phyloP scores from a whole-genome alignment of 257 asterid genomes.

The Lycium barbarum region DNA sequence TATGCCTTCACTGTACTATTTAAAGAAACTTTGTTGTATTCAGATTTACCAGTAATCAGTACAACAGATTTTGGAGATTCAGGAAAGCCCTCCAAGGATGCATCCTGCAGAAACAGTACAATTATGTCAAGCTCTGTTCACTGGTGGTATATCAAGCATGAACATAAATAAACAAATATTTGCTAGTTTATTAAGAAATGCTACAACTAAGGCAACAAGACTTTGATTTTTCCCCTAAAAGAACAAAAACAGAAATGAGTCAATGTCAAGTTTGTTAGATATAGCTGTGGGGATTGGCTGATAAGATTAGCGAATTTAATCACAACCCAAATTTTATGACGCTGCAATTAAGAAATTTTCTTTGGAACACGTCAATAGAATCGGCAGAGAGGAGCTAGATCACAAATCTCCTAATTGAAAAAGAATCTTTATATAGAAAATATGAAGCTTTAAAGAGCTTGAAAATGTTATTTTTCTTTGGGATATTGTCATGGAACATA shows the following conservation, averaged over 20 bases:
- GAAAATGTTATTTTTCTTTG: conserved; percentile 19
- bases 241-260: background rate
- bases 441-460: conserved; percentile 10
- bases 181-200: background rate
- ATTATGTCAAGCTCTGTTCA: conserved; percentile 21
- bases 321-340: conserved; percentile 26
- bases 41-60: conserved; percentile 83
- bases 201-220: background rate
- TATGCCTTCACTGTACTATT: conserved; percentile 80
- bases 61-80: conserved; percentile 93
- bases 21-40: conserved; percentile 77
- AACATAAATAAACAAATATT: background rate
- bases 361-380: background rate
- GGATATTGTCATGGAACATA: conserved; percentile 27
- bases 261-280: conserved; percentile 16
- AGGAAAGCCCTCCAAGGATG: conserved; percentile 93
- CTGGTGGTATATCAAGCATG: background rate
- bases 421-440: conserved; percentile 4
- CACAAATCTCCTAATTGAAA: conserved; percentile 13
- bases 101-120: conserved; percentile 65
- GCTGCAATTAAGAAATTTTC: background rate
- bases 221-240: background rate
- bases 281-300: background rate
- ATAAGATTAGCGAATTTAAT: background rate
- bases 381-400: conserved; percentile 17